phyloP scores from a whole-genome alignment of 495 filamentous ascomycete genomes.

The Friedmanniomyces simplex region DNA sequence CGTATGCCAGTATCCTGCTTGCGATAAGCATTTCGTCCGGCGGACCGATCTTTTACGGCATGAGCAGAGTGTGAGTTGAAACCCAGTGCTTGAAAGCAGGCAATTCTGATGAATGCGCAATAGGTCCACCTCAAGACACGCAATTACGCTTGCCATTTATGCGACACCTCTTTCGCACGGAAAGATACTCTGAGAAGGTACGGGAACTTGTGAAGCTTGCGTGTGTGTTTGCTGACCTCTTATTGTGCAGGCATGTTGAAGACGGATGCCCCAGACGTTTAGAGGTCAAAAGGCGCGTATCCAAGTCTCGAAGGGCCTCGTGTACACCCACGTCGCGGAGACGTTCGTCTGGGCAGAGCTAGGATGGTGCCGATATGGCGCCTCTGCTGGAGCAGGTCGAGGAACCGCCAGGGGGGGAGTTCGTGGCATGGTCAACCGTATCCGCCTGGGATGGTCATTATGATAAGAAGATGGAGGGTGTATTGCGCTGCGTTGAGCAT shows the following conservation, averaged over 20 bases:
- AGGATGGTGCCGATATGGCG: not conserved
- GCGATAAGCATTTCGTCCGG: conserved; percentile 65
- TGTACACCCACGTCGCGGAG: not conserved
- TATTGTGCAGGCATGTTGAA: conserved; percentile 54
- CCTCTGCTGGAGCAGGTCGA: too few species aligned
- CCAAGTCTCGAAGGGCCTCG: not conserved
- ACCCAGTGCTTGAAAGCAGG: not conserved
- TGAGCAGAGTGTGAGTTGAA: conserved; percentile 56
- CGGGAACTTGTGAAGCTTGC: conserved; percentile 14
- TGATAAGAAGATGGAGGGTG: too few species aligned
- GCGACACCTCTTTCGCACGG: conserved; percentile 63
- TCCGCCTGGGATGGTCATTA: too few species aligned
- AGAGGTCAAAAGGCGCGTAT: conserved; percentile 34
- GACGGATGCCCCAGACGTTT: conserved; percentile 68
- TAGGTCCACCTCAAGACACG: conserved; percentile 64
- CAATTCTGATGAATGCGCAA: not conserved
- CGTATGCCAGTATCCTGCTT: conserved; percentile 52
- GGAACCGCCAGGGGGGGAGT: not conserved
- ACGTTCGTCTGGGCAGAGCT: not conserved
- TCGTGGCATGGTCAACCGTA: not conserved
- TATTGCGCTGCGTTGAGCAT: too few species aligned
- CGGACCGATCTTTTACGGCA: conserved; percentile 81
- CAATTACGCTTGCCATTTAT: conserved; percentile 60
- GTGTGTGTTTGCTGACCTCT: not conserved
- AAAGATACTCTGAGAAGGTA: conserved; percentile 77